Evolutionary conservation across 2,329 filamentous ascomycete species (phyloP).

Genomic region (Xylaria sp.): DNA sequence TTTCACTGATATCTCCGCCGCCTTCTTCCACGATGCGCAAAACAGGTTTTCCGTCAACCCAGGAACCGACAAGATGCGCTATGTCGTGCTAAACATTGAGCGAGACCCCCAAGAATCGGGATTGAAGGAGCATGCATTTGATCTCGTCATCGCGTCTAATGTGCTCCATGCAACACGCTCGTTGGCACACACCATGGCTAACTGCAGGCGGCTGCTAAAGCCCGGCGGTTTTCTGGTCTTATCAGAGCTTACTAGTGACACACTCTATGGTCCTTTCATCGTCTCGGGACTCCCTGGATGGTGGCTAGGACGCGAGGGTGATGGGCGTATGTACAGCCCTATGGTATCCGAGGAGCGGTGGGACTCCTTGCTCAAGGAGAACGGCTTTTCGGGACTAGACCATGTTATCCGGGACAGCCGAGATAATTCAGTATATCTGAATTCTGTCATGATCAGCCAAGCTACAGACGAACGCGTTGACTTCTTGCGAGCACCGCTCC

Average conservation of each 20-base stretch:
- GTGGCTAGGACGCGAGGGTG: slow-evolving; percentile 20
- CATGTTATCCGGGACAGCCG: background rate
- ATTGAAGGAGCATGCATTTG: slow-evolving; percentile 45
- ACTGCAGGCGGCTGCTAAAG: slow-evolving; percentile 43
- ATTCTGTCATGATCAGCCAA: slow-evolving; percentile 26
- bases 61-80: background rate
- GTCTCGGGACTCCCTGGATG: slow-evolving; percentile 13
- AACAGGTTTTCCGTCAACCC: no score
- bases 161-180: slow-evolving; percentile 46
- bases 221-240: slow-evolving; percentile 52
- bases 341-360: slow-evolving; percentile 7
- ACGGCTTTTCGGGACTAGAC: slow-evolving; percentile 13
- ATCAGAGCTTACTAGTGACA: slow-evolving; percentile 15
- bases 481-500: no score
- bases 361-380: background rate
- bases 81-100: slow-evolving; percentile 43
- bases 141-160: slow-evolving; percentile 49
- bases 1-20: no score
- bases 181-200: slow-evolving; percentile 39
- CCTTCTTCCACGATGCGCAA: no score
- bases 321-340: slow-evolving; percentile 10
- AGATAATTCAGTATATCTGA: background rate
- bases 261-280: background rate
- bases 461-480: background rate
- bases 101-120: slow-evolving; percentile 46